Percentiles rank a stretch among this genome's conserved stretches.
phyloP scores from a whole-genome alignment of 2,329 filamentous ascomycete genomes.

The Aureobasidium sp. region DNA sequence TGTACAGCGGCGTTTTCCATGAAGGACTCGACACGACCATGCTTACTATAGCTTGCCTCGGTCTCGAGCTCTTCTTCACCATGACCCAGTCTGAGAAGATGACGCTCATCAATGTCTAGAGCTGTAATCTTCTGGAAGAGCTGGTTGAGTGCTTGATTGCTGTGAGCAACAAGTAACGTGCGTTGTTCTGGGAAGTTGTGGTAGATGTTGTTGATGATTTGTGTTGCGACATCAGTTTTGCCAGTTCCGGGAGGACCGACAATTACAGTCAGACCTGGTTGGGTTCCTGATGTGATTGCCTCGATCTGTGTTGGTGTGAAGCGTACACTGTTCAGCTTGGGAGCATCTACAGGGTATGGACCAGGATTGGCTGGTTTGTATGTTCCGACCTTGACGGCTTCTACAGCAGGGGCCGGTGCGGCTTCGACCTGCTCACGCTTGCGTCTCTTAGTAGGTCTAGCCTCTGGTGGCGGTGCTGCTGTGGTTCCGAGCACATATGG shows the following conservation, averaged over 20 bases:
- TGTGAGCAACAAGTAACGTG: conserved; percentile 88
- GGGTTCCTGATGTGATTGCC: conserved; percentile 86
- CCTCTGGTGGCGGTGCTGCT: conserved; percentile 36
- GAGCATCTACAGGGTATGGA: conserved; percentile 77
- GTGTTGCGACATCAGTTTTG: conserved; percentile 97
- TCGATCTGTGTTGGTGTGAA: conserved; percentile 90
- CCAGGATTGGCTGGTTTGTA: conserved; percentile 85
- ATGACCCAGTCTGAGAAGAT: conserved; percentile 84
- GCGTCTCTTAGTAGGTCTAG: conserved; percentile 71
- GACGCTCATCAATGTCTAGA: conserved; percentile 89
- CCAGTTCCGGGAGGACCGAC: conserved; percentile 94
- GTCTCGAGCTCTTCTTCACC: conserved; percentile 90
- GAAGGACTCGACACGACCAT: conserved; percentile 90
- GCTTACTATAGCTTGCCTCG: conserved; percentile 82
- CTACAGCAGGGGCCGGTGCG: conserved; percentile 47
- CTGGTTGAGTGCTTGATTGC: conserved; percentile 95
- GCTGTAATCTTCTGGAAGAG: conserved; percentile 97
- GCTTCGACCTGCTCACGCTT: conserved; percentile 68
- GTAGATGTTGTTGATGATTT: conserved; percentile 98
- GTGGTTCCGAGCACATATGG: conserved; percentile 74
- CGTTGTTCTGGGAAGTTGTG: conserved; percentile 93
- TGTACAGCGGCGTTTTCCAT: conserved; percentile 75
- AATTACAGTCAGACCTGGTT: conserved; percentile 87
- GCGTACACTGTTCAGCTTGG: conserved; percentile 71
- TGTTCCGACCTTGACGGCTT: conserved; percentile 73